Evolutionary conservation across 176 grass and related monocot genomes (phyloP), one percentile per base, ranked within the genome.

Genomic region (Phoenix roebelenii): DNA sequence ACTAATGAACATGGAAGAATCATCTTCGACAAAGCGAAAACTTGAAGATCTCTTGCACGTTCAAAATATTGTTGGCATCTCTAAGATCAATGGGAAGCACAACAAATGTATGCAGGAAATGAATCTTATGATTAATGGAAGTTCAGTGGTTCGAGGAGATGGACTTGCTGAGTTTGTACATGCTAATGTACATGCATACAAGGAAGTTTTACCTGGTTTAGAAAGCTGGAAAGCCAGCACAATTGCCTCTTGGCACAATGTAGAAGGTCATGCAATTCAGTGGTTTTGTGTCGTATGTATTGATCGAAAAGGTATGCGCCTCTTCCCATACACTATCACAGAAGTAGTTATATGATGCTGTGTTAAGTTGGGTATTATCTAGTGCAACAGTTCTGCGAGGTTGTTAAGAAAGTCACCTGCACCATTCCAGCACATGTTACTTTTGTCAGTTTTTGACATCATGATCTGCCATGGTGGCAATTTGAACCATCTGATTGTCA

Each of bases 161-260:
- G 69, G 54, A 58, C 77, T 76, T 52, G 61, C 63, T 12, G 78
- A 80, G 23, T 85, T 85, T 32, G 65, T 79, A 67, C 77, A 60
- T 49, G 66, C 73, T 69, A 66, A 76, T 0, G 67, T 80, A 74
- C 64, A 76, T 22, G 54, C 51, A 9, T 80, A 49, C 50, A 95
- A 80, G 25, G 89, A 95, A 64, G 66, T 80, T 63, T 71, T 82
- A 50, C 75, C 74, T 71, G 72, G 79, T 77, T 77, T 98, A 70
- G 93, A 98, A 79, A 76, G 69, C 56, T 98, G 93, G 87, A 98
- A 98, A 77, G 83, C 78, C 58, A 63, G 76, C 62, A 98, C 91
- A 84, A 88, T 98, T 51, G 74, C 79, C 56, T 57, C 50, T 65
- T 98, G 93, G 93, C 93, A 98, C 58, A 88, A 72, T 65, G 50